A percentile compares a stretch with the other conserved stretches of the same genome.
These are phyloP conservation scores for Bipolaris gigantea DNA, from an alignment of 2,329 filamentous ascomycete species.

Conservation along the genomic window DNA sequence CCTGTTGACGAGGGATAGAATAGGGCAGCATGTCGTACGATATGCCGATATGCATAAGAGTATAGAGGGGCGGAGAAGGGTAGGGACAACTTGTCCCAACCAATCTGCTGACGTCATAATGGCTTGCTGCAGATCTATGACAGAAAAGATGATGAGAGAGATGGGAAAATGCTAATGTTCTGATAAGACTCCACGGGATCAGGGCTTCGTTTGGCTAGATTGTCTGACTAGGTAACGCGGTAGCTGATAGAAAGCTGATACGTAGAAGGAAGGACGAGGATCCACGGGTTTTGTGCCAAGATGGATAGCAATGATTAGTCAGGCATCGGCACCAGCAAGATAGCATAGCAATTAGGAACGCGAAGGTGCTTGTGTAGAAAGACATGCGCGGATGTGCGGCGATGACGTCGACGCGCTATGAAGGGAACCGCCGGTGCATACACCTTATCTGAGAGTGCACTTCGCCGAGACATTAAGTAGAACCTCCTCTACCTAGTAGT, in stretches of 20 bases:
- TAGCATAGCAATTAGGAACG: too few species aligned
- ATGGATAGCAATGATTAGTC: not conserved
- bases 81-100: constrained; percentile 25
- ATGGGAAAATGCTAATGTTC: not conserved
- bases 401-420: constrained; percentile 10
- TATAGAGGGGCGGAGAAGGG: constrained; percentile 34
- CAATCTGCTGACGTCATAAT: constrained; percentile 18
- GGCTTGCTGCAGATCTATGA: not conserved
- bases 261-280: not conserved
- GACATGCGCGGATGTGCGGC: not conserved
- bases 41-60: constrained; percentile 32
- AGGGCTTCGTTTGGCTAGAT: not conserved
- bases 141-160: not conserved
- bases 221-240: not conserved
- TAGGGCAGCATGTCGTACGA: constrained; percentile 20
- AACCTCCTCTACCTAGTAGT: too few species aligned
- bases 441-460: too few species aligned
- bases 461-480: too few species aligned
- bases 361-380: too few species aligned
- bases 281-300: not conserved
- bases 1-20: too few species aligned
- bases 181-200: not conserved
- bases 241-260: not conserved
- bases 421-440: not conserved
- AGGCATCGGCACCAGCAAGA: not conserved